Base-by-base conservation (phyloP, 805 yeast genomes). In the Metschnikowia arizonensis region DNA sequence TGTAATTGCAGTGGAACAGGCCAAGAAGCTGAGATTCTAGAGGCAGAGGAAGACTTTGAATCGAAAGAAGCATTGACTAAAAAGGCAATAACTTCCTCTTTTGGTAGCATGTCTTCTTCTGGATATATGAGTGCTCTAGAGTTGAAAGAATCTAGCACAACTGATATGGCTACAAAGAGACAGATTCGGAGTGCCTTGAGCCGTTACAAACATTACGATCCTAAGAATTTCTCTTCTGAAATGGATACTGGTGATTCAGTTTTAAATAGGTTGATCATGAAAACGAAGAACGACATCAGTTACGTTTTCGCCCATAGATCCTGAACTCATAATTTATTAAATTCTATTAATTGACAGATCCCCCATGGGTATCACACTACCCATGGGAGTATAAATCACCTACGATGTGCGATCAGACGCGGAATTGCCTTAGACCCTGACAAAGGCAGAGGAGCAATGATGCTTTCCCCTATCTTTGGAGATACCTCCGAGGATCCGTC, bases 141-240 rank as follows among this genome's bases (percentile, higher is more conserved):
- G 19, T 68, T 59, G 46, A 65, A 61, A 44, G 54, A 57, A 8
- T 46, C 65, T 2, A 66, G 65, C 8, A 60, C 50, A n/a, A 40
- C 47, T 1, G 53, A 59, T 23, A 28, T 33, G 18, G 62, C 63
- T 40, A 73, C 71, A 40, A 65, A 63, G 42, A 62, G 63, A 26
- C 65, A 77, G 3, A 77, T 85, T 26, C 72, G 78, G 54, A 74
- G 74, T 37, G 85, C 89, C 33, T 65, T 88, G 19, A 59, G 68
- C 17, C 83, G 79, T 11, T 88, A 79, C 58, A 70, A 70, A 45
- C 96, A 88, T 59, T 69, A 78, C 17, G 77, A 82, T 53, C 85
- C 89, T 0, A 23, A 14, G 11, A 30, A 23, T 24, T 34, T 45
- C 5, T 33, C 24, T 1, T 15, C 25, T 2, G 29, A 19, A n/a